These are phyloP conservation scores for Paecilomyces dactylethromorphus DNA, from an alignment of 2,329 filamentous ascomycete species.

Conservation along the genomic window DNA sequence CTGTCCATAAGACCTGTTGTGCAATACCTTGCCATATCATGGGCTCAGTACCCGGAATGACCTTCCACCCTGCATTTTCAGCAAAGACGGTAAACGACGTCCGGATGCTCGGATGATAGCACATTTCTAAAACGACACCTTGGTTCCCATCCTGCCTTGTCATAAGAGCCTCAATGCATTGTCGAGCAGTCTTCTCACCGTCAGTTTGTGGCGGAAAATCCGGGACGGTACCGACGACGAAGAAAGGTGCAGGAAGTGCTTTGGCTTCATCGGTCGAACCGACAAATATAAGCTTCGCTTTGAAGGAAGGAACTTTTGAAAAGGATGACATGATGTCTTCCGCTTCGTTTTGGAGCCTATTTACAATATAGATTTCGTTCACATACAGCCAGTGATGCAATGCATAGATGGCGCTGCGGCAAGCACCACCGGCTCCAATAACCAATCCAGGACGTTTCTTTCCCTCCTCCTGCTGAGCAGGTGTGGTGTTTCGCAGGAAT, in stretches of 20 bases:
- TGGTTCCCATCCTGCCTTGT: neutral
- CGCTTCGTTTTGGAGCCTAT: constrained; percentile 13
- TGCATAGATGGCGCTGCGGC: constrained; percentile 14
- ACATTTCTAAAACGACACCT: constrained; percentile 19
- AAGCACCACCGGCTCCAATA: constrained; percentile 14
- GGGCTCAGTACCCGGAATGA: constrained; percentile 13
- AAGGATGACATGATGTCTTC: constrained; percentile 12
- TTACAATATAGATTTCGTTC: constrained; percentile 14
- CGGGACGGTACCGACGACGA: constrained; percentile 15
- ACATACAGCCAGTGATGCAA: constrained; percentile 13
- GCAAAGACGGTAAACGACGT: constrained; percentile 11
- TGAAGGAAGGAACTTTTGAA: neutral
- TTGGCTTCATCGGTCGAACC: constrained; percentile 5
- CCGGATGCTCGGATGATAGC: constrained; percentile 13
- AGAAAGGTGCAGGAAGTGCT: constrained; percentile 5
- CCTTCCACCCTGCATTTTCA: constrained; percentile 11
- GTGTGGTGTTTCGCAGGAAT: constrained; percentile 2
- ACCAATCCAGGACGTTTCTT: constrained; percentile 10
- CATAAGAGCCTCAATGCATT: neutral
- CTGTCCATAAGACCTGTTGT: constrained; percentile 15
- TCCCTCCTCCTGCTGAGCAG: neutral
- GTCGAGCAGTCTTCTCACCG: constrained; percentile 7
- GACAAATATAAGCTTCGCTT: constrained; percentile 8
- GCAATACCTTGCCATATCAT: constrained; percentile 15
- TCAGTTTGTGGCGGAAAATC: constrained; percentile 10